Percentiles rank a stretch among this genome's conserved stretches.
Evolutionary conservation across 495 filamentous ascomycete species (phyloP).

Genomic region (Penicillium paradoxum): DNA sequence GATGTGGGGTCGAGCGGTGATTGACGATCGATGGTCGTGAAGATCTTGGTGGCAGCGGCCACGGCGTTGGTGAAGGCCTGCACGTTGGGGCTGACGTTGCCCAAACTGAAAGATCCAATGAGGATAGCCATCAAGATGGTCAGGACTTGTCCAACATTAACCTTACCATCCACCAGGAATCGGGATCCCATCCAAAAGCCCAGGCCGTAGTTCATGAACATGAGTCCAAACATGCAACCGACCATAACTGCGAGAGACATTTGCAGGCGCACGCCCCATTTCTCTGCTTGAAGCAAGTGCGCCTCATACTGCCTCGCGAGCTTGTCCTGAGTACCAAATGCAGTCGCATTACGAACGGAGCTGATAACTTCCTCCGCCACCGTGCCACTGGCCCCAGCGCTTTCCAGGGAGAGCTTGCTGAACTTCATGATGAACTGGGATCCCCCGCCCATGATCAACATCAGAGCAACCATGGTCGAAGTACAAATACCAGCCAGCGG

Average conservation of each 20-base stretch:
- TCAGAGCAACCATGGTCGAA: constrained; percentile 69
- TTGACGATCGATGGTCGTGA: constrained; percentile 80
- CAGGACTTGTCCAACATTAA: constrained; percentile 50
- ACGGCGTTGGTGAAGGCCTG: constrained; percentile 79
- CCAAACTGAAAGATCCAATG: constrained; percentile 86
- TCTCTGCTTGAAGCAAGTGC: constrained; percentile 67
- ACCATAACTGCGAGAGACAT: constrained; percentile 68
- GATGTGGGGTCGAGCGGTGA: constrained; percentile 81
- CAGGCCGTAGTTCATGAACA: constrained; percentile 86
- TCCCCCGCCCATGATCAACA: constrained; percentile 66
- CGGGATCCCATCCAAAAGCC: constrained; percentile 93
- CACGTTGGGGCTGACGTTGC: constrained; percentile 80
- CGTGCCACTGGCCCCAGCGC: constrained; percentile 79
- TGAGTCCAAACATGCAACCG: constrained; percentile 70
- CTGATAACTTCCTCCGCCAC: constrained; percentile 94
- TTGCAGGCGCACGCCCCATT: constrained; percentile 72
- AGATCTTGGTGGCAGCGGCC: constrained; percentile 86
- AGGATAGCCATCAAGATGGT: constrained; percentile 87
- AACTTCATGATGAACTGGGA: constrained; percentile 73
- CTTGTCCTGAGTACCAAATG: constrained; percentile 88
- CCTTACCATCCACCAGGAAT: constrained; percentile 65
- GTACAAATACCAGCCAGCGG: constrained; percentile 77
- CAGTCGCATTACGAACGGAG: constrained; percentile 87
- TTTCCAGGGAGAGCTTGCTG: constrained; percentile 68
- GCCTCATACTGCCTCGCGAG: constrained; percentile 77